Base-by-base conservation (phyloP, 495 filamentous ascomycete genomes). In the Aspergillus bertholletiae region DNA sequence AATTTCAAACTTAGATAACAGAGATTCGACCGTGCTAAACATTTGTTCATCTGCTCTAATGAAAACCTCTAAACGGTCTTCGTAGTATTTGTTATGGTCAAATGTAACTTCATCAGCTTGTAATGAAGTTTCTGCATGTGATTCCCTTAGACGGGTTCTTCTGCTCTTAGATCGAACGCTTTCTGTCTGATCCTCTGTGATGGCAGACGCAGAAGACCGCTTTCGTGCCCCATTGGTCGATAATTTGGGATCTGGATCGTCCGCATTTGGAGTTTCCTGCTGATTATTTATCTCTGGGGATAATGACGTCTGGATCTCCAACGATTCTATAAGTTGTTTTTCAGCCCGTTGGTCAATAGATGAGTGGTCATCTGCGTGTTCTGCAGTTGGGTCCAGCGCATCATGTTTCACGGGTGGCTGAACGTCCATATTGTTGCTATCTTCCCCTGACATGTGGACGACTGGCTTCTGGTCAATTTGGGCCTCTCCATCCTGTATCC, bases 131-230 rank as follows among this genome's bases (percentile, higher is more conserved):
- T 89, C 89, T 1, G 70, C 68, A 54, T 84, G 83, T 6, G 85
- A 88, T 46, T 92, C 90, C 32, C 90, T 81, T 24, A 89, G 86
- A 56, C 89, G 82, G 24, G 89, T 90, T 45, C 92, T 81, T 63
- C 93, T 92, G 71, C 90, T 95, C 61, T 90, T 84, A 61, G 86
- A 83, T 43, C 88, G 80, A 5, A 85, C 81, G 8, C 78, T 82
- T 55, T 88, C 77, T 30, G 65, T 66, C 21, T 72, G 58, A 15
- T 84, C 82, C 8, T 77, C 74, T 37, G 77, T 68, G 13, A 76
- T 76, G 27, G 72, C 74, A 8, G 75, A 74, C 41, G 76, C 73
- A 28, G 75, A 79, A 18, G 79, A 81, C 56, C 80, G 60, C 62
- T 83, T 83, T 11, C 77, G 74, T 24, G 62, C 40, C 9, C 56